Evolutionary conservation across 441 rosid genomes (phyloP).

Genomic region (Rhodomyrtus psidioides): DNA sequence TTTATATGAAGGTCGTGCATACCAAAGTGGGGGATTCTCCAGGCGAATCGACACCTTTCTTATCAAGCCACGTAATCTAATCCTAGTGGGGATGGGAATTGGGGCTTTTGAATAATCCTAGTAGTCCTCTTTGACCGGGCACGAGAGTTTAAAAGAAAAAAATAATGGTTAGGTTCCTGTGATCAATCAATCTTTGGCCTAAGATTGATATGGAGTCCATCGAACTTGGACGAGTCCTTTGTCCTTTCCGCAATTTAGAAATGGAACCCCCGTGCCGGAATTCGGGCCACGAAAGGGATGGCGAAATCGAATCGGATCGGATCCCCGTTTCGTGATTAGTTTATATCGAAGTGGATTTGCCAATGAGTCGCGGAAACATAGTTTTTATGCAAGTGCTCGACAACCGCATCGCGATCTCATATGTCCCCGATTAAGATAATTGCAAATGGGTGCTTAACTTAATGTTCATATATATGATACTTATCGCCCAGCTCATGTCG

Average conservation of each 20-base stretch:
- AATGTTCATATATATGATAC: background rate
- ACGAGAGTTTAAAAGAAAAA: no score
- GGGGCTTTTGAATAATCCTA: background rate
- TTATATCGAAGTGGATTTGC: background rate
- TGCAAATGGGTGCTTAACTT: background rate
- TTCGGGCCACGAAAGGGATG: no score
- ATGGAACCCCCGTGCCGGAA: background rate
- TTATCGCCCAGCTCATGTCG: background rate
- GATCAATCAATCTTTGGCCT: background rate
- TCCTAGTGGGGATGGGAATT: background rate
- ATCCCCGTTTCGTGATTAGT: background rate
- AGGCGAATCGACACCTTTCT: background rate
- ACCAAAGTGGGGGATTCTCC: background rate
- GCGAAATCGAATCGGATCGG: background rate
- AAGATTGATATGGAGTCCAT: background rate
- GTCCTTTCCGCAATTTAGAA: background rate
- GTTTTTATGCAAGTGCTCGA: background rate
- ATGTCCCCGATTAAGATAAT: background rate
- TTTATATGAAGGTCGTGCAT: background rate
- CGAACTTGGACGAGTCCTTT: background rate
- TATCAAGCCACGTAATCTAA: background rate
- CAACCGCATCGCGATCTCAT: background rate
- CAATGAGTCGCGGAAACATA: background rate
- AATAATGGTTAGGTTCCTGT: background rate
- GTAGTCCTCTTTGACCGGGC: background rate